Evolutionary conservation across 1,284 basidiomycete genomes (phyloP).

Genomic region (Testicularia cyperi): DNA sequence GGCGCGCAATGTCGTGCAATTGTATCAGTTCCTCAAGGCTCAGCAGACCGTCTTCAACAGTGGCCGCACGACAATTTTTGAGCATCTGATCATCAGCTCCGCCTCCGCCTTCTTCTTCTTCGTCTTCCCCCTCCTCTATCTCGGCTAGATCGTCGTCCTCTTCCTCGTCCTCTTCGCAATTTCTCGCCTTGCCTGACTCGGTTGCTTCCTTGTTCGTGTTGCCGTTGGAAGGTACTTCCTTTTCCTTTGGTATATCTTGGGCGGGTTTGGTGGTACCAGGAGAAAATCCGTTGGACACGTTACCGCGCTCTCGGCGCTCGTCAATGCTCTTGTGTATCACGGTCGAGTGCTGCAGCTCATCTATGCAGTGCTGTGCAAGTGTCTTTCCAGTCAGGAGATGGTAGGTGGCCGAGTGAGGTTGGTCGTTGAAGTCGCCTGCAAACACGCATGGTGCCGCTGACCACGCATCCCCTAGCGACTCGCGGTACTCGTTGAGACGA

Average conservation of each 20-base stretch:
- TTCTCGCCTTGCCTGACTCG: not conserved
- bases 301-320: conserved; percentile 51
- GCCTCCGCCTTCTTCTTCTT: conserved; percentile 19
- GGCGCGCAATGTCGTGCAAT: conserved; percentile 63
- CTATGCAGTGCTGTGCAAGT: conserved; percentile 59
- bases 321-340: conserved; percentile 82
- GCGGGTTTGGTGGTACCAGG: conserved; percentile 46
- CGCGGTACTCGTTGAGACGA: conserved; percentile 67
- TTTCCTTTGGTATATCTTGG: conserved; percentile 27
- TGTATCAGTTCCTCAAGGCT: conserved; percentile 67
- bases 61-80: conserved; percentile 72
- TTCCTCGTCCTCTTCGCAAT: not conserved
- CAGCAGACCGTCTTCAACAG: conserved; percentile 72
- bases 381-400: conserved; percentile 70
- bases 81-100: conserved; percentile 67
- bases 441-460: conserved; percentile 75
- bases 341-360: conserved; percentile 68
- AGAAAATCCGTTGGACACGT: conserved; percentile 28
- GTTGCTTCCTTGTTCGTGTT: not conserved
- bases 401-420: conserved; percentile 82
- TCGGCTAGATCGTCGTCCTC: not conserved
- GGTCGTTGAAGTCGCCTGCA: conserved; percentile 90
- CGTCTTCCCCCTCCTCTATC: conserved; percentile 7
- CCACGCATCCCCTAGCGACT: conserved; percentile 62
- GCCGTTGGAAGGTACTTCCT: conserved; percentile 60